Evolutionary conservation across 257 asterid species (phyloP).

Genomic region (Petrea volubilis): DNA sequence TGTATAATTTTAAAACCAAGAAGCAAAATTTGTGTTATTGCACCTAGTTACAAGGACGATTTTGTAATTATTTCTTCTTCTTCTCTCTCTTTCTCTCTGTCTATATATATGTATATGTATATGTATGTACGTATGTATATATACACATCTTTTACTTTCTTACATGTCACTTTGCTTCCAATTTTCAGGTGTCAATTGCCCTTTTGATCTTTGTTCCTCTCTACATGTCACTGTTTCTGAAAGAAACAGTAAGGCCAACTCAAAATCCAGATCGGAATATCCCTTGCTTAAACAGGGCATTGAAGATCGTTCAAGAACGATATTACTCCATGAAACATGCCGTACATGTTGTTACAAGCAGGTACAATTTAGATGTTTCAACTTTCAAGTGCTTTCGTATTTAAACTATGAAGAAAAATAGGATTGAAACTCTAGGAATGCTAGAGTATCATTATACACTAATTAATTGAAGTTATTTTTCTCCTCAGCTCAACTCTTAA

Average conservation of each 20-base stretch:
- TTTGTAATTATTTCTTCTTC: background rate
- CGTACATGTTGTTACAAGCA: conserved; percentile 56
- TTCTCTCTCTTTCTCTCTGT: background rate
- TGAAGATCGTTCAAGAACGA: conserved; percentile 56
- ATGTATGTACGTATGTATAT: too few relatives aligned
- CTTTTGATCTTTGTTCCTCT: conserved; percentile 61
- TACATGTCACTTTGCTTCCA: conserved; percentile 3
- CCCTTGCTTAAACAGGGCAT: conserved; percentile 45
- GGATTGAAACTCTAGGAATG: background rate
- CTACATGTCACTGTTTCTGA: conserved; percentile 66
- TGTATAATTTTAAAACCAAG: too few relatives aligned
- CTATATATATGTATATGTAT: too few relatives aligned
- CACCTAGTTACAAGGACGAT: too few relatives aligned
- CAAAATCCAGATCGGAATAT: conserved; percentile 31
- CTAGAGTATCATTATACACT: background rate
- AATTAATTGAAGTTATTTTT: conserved; percentile 23
- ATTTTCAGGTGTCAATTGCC: conserved; percentile 76
- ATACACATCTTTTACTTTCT: background rate
- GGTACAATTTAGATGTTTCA: conserved; percentile 46
- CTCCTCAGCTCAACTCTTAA: conserved; percentile 68
- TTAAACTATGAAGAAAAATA: background rate
- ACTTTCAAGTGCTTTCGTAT: too few relatives aligned
- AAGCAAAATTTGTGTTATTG: too few relatives aligned
- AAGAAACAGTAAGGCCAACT: conserved; percentile 62
- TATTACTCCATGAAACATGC: conserved; percentile 74